Percentiles rank a stretch among this genome's conserved stretches.
phyloP scores from a whole-genome alignment of 441 rosid species.

The Viola pubescens region DNA sequence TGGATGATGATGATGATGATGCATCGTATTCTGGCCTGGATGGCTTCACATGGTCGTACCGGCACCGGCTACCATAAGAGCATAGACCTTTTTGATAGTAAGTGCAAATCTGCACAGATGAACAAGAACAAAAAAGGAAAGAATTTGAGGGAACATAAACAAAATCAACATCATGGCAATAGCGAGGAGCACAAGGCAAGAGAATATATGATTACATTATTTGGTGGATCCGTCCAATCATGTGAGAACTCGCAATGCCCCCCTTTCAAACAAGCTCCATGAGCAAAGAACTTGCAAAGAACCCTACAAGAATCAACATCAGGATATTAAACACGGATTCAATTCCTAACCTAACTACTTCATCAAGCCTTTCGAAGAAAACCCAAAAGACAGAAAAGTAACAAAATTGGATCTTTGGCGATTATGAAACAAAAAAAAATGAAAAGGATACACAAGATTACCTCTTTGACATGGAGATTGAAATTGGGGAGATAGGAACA shows the following conservation, averaged over 20 bases:
- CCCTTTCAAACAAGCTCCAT: conserved; percentile 93
- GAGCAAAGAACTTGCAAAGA: conserved; percentile 87
- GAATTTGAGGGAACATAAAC: background rate
- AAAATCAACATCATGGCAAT: background rate
- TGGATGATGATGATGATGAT: conserved; percentile 41
- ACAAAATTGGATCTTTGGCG: background rate
- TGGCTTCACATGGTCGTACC: conserved; percentile 74
- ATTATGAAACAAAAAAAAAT: background rate
- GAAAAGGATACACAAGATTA: conserved; percentile 2
- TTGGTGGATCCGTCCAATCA: conserved; percentile 82
- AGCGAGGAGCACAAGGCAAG: too few relatives aligned
- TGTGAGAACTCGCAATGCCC: conserved; percentile 91
- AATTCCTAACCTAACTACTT: background rate
- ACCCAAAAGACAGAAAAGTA: background rate
- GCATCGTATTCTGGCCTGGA: conserved; percentile 43
- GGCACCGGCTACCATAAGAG: conserved; percentile 75
- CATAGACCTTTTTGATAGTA: conserved; percentile 85
- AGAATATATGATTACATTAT: conserved; percentile 40
- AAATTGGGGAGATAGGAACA: background rate
- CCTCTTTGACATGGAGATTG: conserved; percentile 32
- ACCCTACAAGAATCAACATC: conserved; percentile 33
- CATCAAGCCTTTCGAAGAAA: too few relatives aligned
- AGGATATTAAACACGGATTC: background rate
- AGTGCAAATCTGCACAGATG: conserved; percentile 62
- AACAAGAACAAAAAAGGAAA: background rate